A percentile compares a stretch with the other conserved stretches of the same genome.
Conservation (phyloP, 805 yeast species). For the Candida pseudofarinosa region DNA sequence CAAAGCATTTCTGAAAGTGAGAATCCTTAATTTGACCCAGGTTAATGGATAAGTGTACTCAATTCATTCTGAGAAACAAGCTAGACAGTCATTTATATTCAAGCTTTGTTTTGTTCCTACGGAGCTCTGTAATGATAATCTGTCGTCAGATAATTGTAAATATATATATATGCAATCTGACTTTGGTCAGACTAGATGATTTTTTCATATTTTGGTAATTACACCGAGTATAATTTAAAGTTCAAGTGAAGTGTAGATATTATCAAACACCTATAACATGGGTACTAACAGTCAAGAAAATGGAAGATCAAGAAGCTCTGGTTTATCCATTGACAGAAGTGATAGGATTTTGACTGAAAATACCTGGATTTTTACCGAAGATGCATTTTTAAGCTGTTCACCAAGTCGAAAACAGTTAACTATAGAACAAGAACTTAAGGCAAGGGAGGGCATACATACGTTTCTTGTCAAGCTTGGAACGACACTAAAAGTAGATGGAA, state of each 20-base stretch:
- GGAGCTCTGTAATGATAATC: too few species aligned
- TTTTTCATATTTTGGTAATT: neutral
- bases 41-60: too few species aligned
- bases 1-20: too few species aligned
- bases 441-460: conserved; percentile 35
- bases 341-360: conserved; percentile 8
- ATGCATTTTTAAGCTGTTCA: conserved; percentile 23
- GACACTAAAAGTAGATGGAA: conserved; percentile 34
- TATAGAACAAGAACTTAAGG: conserved; percentile 33
- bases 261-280: neutral
- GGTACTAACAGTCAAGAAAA: neutral
- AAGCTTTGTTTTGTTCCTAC: too few species aligned
- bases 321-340: neutral
- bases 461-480: conserved; percentile 35
- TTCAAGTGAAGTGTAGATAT: neutral
- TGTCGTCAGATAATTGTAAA: too few species aligned
- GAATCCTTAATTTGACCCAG: too few species aligned
- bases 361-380: conserved; percentile 38
- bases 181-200: too few species aligned
- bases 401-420: conserved; percentile 32
- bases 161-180: too few species aligned
- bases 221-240: neutral
- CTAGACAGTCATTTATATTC: too few species aligned
- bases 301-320: neutral
- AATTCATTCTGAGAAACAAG: too few species aligned